phyloP scores from a whole-genome alignment of 2,329 filamentous ascomycete species.

The Penicillium sp. region DNA sequence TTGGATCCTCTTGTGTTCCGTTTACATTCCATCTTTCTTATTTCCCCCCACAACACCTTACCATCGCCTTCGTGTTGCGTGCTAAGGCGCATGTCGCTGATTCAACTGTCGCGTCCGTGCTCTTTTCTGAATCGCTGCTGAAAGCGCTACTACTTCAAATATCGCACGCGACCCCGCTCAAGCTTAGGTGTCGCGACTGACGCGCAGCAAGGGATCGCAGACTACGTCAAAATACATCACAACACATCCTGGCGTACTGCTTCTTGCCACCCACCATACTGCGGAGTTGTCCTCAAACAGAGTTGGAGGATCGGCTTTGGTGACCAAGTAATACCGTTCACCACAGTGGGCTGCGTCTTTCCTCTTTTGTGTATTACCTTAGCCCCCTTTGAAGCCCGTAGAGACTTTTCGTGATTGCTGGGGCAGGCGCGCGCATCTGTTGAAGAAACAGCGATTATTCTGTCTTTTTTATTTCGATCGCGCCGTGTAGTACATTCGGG shows the following conservation, averaged over 20 bases:
- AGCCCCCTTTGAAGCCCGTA: conserved; percentile 42
- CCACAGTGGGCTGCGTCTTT: conserved; percentile 23
- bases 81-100: background rate
- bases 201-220: conserved; percentile 29
- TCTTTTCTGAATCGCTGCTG: background rate
- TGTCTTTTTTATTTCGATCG: conserved; percentile 19
- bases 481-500: conserved; percentile 41
- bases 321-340: conserved; percentile 11
- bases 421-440: conserved; percentile 23
- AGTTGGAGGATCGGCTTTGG: conserved; percentile 23
- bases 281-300: conserved; percentile 5
- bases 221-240: conserved; percentile 10
- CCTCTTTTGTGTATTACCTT: conserved; percentile 42
- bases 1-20: conserved; percentile 4
- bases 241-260: conserved; percentile 12
- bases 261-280: conserved; percentile 15
- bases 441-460: conserved; percentile 16
- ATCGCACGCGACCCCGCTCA: conserved; percentile 33
- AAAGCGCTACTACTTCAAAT: background rate
- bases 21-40: conserved; percentile 1
- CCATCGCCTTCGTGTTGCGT: conserved; percentile 2
- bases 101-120: background rate
- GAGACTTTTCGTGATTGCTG: conserved; percentile 33
- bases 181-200: conserved; percentile 25
- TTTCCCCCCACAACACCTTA: background rate